phyloP scores from a whole-genome alignment of 169 alveolate species.

The Babesia ovis region DNA sequence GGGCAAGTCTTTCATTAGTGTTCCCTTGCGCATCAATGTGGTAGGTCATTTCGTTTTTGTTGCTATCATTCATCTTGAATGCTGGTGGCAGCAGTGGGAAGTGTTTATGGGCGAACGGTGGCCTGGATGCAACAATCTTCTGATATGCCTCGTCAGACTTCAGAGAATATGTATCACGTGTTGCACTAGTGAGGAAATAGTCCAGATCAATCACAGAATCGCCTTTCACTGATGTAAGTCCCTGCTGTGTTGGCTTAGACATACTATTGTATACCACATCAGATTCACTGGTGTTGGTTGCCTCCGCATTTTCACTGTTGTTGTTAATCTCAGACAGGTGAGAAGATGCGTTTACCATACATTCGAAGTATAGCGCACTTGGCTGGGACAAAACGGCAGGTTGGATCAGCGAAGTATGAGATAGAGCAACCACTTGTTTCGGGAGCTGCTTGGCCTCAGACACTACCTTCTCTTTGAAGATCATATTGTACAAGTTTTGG shows the following conservation, averaged over 20 bases:
- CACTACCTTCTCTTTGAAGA: conserved; percentile 47
- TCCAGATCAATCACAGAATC: conserved; percentile 43
- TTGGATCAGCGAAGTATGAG: conserved; percentile 49
- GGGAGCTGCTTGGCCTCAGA: conserved; percentile 59
- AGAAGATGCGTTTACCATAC: conserved; percentile 60
- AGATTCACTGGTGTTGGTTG: background rate
- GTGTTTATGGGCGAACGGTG: conserved; percentile 63
- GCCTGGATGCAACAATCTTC: conserved; percentile 54
- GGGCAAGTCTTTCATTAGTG: conserved; percentile 40
- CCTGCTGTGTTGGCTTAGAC: conserved; percentile 13
- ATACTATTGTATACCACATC: conserved; percentile 27
- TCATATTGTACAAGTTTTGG: conserved; percentile 39
- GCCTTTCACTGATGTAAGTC: conserved; percentile 1
- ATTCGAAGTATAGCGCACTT: conserved; percentile 55
- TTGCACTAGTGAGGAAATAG: conserved; percentile 27
- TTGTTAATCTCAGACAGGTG: conserved; percentile 47
- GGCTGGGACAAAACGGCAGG: conserved; percentile 65
- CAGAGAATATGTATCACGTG: conserved; percentile 54
- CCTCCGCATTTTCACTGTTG: conserved; percentile 15
- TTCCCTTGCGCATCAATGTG: conserved; percentile 14
- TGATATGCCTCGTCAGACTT: conserved; percentile 65
- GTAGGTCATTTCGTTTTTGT: conserved; percentile 12
- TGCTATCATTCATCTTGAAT: conserved; percentile 12
- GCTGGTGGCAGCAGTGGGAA: conserved; percentile 67
- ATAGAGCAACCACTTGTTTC: conserved; percentile 38